Evolutionary conservation across 1,284 basidiomycete genomes (phyloP).

Genomic region (Leccinum fallax): DNA sequence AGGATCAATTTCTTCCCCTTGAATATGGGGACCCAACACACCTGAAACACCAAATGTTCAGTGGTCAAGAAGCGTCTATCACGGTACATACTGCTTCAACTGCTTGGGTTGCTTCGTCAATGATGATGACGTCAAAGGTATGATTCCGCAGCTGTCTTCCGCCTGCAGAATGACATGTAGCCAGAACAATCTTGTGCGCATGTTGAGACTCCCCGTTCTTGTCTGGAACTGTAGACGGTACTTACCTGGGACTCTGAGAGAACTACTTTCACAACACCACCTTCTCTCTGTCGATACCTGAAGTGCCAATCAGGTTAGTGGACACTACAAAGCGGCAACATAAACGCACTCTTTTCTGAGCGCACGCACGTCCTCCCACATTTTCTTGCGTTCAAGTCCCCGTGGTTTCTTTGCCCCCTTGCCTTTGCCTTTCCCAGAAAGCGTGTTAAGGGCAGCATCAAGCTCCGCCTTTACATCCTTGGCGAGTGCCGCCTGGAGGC

Average conservation of each 20-base stretch:
- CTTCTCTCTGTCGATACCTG: constrained; percentile 87
- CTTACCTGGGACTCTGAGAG: constrained; percentile 74
- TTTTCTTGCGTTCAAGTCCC: constrained; percentile 80
- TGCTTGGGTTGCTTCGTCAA: constrained; percentile 97
- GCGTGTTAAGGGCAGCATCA: constrained; percentile 61
- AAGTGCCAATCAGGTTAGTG: constrained; percentile 1
- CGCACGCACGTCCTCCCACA: constrained; percentile 91
- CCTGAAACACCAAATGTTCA: constrained; percentile 45
- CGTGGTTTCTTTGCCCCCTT: constrained; percentile 69
- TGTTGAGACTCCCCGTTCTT: background rate
- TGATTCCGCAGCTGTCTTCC: constrained; percentile 75
- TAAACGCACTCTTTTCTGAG: constrained; percentile 82
- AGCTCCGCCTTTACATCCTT: constrained; percentile 87
- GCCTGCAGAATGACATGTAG: constrained; percentile 92
- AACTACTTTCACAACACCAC: constrained; percentile 79
- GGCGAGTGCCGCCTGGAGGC: constrained; percentile 65
- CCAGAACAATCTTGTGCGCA: constrained; percentile 70
- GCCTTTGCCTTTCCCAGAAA: constrained; percentile 81
- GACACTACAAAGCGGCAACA: background rate
- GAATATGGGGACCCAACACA: constrained; percentile 95
- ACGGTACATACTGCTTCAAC: constrained; percentile 76
- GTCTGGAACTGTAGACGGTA: constrained; percentile 50
- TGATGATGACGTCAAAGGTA: constrained; percentile 88
- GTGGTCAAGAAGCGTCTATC: constrained; percentile 13
- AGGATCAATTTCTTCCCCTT: constrained; percentile 88